Base-by-base conservation (phyloP, 208 protist genomes). In the Novymonas esmeraldas region DNA sequence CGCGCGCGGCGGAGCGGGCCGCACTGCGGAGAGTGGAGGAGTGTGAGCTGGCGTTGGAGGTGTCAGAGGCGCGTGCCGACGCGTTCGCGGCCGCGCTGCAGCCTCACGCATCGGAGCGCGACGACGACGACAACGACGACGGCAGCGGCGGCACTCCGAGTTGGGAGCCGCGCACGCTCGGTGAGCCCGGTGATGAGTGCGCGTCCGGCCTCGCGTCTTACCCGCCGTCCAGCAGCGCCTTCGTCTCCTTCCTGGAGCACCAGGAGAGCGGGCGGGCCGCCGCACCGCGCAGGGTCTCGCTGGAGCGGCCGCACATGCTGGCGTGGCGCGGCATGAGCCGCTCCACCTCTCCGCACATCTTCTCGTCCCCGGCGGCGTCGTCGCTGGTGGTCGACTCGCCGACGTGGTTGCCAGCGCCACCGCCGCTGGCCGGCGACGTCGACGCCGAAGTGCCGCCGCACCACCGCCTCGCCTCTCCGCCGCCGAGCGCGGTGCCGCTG, bases 1-100 rank as follows among this genome's bases (percentile, higher is more conserved):
- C 67, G 6, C 56, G 67, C 38, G 67, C 67, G 10, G 67, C 67
- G 13, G 67, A 73, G 34, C 67, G 60, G 38, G 67, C 67, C 16
- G 67, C 67, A 16, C 36, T 73, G 67, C 67, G 67, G 22, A 60
- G 67, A 9, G 36, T 52, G 41, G 28, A 46, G 39, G 67, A 73
- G 50, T 46, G 54, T 7, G 57, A 65, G 57, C 31, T 29, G 26
- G 67, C 67, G 14, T 39, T 73, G 46, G 58, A 60, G 14, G 41
- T 58, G 39, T 57, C 57, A 46, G 58, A 59, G 50, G 28, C 16
- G 38, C 56, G 36, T 1, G 10, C 54, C 26, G 58, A 51, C 20
- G 39, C 28, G 38, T 20, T 64, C 28, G 58, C 36, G 33, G 41
- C 56, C 14, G 26, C 13, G 31, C 28, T 39, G 56, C 41, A 31